Evolutionary conservation across 78 protist species (phyloP), one percentile per base, ranked within the genome.

Genomic region (Monocercomonoides exilis): DNA sequence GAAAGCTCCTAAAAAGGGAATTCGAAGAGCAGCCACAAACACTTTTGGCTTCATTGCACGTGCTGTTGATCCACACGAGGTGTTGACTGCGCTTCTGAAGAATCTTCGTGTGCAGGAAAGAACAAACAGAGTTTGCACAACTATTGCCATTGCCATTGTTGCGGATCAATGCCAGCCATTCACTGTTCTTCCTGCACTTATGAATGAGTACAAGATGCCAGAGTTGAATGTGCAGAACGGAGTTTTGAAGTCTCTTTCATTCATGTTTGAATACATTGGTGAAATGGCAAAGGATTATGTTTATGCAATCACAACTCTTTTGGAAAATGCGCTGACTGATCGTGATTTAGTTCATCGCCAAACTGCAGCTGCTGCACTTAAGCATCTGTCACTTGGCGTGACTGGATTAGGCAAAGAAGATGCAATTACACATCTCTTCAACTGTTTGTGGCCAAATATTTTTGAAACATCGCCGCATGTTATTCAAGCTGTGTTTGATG

Each of bases 101-200:
- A 98, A 98, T 88, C 94, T 98, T 81, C 92, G 92, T n/a, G 98
- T 97, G 46, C 99, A 97, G 70, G 99, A 98, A 77, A 91, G 99
- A 2, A 96, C 93, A 86, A 90, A 94, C 44, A 93, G 99, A 6
- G 98, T 98, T 81, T 96, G 99, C 94, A 97, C 99, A 35, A 97
- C 99, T 0, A 95, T 98, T 29, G 99, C 99, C 77, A 96, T 98
- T 43, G 99, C 99, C 77, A 94, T 98, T 90, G 98, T 98, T 1
- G 99, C 99, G 0, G 98, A 97, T 91, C 93, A 95, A 0, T 98
- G 99, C 91, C 89, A 93, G 0, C 99, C 99, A 0, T 98, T 93
- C 90, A 95, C 98, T 3, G 98, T 97, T 3, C 80, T 98, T 33
- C 99, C 99, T 5, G 97, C 93, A 29, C 93, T 98, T 21, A 91